Evolutionary conservation across 768 basidiomycete genomes (phyloP).

Genomic region (Termitomyces sp.): DNA sequence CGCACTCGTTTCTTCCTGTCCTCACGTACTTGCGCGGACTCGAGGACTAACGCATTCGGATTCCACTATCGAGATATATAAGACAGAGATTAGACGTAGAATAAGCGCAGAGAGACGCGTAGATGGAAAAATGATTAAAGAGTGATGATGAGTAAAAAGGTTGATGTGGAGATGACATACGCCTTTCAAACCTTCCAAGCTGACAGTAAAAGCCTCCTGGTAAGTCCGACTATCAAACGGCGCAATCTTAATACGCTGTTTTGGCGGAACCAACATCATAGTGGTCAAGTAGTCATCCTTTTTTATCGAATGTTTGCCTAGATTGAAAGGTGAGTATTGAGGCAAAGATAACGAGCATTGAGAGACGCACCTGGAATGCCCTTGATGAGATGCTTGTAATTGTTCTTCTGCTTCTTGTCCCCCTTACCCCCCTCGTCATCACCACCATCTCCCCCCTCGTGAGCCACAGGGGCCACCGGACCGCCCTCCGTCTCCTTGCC

Average conservation of each 20-base stretch:
- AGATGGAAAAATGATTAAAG: background rate
- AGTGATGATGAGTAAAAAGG: background rate
- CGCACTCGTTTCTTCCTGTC: conserved; percentile 74
- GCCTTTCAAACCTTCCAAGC: conserved; percentile 67
- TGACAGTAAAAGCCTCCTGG: conserved; percentile 68
- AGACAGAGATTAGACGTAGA: background rate
- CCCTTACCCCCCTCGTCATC: conserved; percentile 51
- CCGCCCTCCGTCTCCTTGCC: conserved; percentile 37
- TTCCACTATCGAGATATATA: conserved; percentile 52
- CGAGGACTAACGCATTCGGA: conserved; percentile 49
- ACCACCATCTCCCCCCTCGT: conserved; percentile 42
- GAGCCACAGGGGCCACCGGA: conserved; percentile 29
- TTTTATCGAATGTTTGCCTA: conserved; percentile 77
- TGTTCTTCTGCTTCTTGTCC: conserved; percentile 74
- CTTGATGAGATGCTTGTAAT: conserved; percentile 73
- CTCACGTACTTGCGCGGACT: conserved; percentile 71
- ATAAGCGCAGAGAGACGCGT: background rate
- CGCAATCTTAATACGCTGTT: conserved; percentile 58
- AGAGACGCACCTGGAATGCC: conserved; percentile 58
- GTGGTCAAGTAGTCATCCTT: conserved; percentile 69
- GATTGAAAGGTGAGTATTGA: conserved; percentile 8
- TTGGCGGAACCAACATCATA: conserved; percentile 65
- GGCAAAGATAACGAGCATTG: background rate
- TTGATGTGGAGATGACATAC: conserved; percentile 36
- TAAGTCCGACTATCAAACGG: conserved; percentile 66